A percentile compares a stretch with the other conserved stretches of the same genome.
Evolutionary conservation across 2,329 filamentous ascomycete species (phyloP).

Genomic region (Scedosporium apiospermum): DNA sequence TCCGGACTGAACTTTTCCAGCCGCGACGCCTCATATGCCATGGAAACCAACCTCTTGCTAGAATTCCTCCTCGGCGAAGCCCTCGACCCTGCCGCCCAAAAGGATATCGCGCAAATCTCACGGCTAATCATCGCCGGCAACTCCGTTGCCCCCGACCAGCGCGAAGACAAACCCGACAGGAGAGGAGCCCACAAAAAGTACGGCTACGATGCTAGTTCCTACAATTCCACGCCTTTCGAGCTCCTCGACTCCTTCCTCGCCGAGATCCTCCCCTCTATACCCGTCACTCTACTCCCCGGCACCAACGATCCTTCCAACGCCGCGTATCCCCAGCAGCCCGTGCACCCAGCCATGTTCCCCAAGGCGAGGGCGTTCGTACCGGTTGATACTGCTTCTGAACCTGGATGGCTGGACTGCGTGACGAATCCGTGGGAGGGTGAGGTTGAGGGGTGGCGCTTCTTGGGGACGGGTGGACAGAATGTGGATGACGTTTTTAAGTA

Average conservation of each 20-base stretch:
- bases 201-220: conserved; percentile 82
- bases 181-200: conserved; percentile 61
- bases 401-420: conserved; percentile 75
- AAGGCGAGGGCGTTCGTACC: conserved; percentile 56
- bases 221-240: conserved; percentile 77
- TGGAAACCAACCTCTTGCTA: conserved; percentile 67
- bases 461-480: conserved; percentile 86
- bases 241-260: conserved; percentile 77
- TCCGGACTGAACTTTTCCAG: conserved; percentile 82
- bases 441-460: conserved; percentile 78
- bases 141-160: conserved; percentile 58
- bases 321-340: conserved; percentile 82
- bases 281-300: conserved; percentile 82
- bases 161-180: conserved; percentile 35
- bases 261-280: conserved; percentile 72
- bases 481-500: conserved; percentile 93
- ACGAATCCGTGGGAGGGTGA: conserved; percentile 94
- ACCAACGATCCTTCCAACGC: conserved; percentile 79
- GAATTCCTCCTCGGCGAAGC: conserved; percentile 86
- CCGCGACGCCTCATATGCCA: conserved; percentile 57
- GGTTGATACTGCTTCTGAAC: conserved; percentile 32
- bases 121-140: conserved; percentile 88
- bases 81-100: conserved; percentile 49
- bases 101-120: conserved; percentile 57
- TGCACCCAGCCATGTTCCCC: conserved; percentile 88